Evolutionary conservation across 805 yeast species (phyloP).

Genomic region (Ascoidea tarda): DNA sequence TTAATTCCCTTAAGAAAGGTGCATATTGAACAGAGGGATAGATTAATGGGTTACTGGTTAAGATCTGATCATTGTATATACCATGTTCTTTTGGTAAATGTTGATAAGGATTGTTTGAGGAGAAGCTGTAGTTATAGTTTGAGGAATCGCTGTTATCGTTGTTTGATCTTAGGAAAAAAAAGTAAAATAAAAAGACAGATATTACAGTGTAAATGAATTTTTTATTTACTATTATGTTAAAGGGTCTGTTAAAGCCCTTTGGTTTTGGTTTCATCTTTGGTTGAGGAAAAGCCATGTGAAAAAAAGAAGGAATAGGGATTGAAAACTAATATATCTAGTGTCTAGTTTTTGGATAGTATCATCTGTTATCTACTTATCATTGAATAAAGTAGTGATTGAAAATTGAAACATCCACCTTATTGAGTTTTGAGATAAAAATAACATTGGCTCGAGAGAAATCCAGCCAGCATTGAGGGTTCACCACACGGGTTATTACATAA

Average conservation of each 20-base stretch:
- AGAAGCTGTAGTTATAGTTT: conserved; percentile 2
- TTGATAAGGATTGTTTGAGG: conserved; percentile 4
- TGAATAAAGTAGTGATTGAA: no score
- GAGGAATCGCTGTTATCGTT: background rate
- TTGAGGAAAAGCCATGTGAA: conserved; percentile 10
- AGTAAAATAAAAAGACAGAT: conserved; percentile 3
- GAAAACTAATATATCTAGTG: no score
- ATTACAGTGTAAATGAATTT: conserved; percentile 3
- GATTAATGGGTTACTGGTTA: conserved; percentile 37
- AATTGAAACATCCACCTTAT: no score
- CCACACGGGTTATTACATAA: no score
- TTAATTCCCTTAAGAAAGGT: conserved; percentile 40
- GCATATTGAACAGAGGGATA: conserved; percentile 72
- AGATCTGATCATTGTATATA: conserved; percentile 27
- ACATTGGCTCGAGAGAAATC: no score
- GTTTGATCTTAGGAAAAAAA: no score
- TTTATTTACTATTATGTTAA: conserved; percentile 1
- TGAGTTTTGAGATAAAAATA: no score
- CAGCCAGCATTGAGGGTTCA: no score
- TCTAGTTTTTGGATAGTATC: no score
- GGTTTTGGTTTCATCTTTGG: conserved; percentile 8
- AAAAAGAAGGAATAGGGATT: no score
- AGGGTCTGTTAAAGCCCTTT: conserved; percentile 2
- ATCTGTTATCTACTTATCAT: no score
- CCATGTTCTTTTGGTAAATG: conserved; percentile 26